Percentiles rank a stretch among this genome's conserved stretches.
Evolutionary conservation across 2,329 filamentous ascomycete genomes (phyloP).

Genomic region (Colletotrichum higginsianum): DNA sequence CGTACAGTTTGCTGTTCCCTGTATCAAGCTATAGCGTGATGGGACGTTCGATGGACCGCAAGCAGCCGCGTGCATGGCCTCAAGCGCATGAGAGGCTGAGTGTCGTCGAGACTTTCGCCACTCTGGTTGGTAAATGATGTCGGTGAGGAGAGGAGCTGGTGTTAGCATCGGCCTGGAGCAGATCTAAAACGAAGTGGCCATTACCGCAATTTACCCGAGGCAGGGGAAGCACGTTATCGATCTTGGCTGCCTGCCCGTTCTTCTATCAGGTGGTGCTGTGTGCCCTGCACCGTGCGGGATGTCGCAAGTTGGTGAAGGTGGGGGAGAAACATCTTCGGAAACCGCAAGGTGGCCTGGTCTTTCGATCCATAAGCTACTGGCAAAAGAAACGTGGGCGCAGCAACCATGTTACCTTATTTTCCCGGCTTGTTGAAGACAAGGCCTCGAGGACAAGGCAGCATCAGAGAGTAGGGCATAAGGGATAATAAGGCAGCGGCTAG

Average conservation of each 20-base stretch:
- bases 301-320: conserved; percentile 27
- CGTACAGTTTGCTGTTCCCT: conserved; percentile 6
- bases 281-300: neutral
- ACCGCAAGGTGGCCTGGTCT: neutral
- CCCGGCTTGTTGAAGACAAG: conserved; percentile 15
- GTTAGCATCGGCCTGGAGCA: neutral
- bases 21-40: neutral
- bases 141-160: neutral
- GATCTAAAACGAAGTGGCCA: conserved; percentile 2
- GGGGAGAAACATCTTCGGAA: neutral
- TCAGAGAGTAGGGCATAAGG: neutral
- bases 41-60: neutral
- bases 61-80: conserved; percentile 2
- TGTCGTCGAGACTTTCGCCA: neutral
- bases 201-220: neutral
- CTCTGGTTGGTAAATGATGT: conserved; percentile 1
- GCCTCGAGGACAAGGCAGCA: conserved; percentile 4
- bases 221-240: neutral
- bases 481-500: neutral
- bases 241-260: neutral
- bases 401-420: conserved; percentile 1
- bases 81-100: neutral
- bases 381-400: neutral
- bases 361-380: too few species aligned
- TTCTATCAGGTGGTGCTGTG: neutral